Evolutionary conservation across 148 eudicot species (phyloP).

Genomic region (Chenopodium suecicum): DNA sequence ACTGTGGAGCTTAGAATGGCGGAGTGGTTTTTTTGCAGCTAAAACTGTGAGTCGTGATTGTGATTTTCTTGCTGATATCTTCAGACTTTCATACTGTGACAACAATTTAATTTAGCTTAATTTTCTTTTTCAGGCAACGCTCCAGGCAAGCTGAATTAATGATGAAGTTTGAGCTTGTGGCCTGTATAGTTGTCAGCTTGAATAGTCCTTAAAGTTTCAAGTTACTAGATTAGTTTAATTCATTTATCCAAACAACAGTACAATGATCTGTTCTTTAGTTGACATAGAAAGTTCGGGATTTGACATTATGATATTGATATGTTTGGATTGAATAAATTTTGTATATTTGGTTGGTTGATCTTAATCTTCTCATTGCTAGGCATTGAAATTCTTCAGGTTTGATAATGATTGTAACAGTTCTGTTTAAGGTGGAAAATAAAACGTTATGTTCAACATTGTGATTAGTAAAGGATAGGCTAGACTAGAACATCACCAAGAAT

Average conservation of each 20-base stretch:
- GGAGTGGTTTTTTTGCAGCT: constrained; percentile 5
- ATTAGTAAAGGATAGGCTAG: too few species aligned
- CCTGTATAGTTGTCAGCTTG: constrained; percentile 31
- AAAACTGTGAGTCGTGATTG: constrained; percentile 26
- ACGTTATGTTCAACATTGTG: too few species aligned
- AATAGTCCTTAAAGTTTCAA: constrained; percentile 23
- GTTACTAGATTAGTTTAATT: constrained; percentile 28
- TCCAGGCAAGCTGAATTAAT: background rate
- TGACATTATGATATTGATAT: too few species aligned
- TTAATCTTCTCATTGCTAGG: too few species aligned
- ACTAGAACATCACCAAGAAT: too few species aligned
- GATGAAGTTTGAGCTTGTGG: constrained; percentile 19
- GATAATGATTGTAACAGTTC: too few species aligned
- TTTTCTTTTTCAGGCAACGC: constrained; percentile 21
- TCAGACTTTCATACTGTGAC: background rate
- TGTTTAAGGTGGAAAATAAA: too few species aligned
- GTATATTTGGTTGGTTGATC: too few species aligned
- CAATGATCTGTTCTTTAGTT: constrained; percentile 12
- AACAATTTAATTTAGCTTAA: background rate
- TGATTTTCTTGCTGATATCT: background rate
- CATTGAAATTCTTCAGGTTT: too few species aligned
- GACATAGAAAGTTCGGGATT: background rate
- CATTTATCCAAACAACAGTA: constrained; percentile 13
- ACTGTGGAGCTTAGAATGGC: constrained; percentile 52
- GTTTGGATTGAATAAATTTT: too few species aligned